Evolutionary conservation across 2,329 filamentous ascomycete genomes (phyloP).

Genomic region (Fusarium dlaminii): DNA sequence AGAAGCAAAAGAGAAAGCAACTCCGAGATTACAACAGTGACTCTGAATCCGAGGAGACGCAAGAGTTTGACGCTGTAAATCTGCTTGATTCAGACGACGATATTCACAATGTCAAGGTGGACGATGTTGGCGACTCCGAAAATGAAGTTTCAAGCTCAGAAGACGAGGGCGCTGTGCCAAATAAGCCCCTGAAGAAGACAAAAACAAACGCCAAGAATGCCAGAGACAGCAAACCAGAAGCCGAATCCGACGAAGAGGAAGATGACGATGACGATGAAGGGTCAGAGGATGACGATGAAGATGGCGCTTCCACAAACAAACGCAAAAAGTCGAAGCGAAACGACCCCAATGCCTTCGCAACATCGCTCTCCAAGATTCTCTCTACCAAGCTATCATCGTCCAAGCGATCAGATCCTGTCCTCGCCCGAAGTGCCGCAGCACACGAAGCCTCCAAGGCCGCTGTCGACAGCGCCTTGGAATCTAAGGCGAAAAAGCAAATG

Average conservation of each 20-base stretch:
- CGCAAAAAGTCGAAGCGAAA: slow-evolving; percentile 81
- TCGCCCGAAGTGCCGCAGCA: slow-evolving; percentile 82
- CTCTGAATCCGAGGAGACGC: slow-evolving; percentile 55
- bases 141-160: slow-evolving; percentile 51
- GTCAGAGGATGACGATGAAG: slow-evolving; percentile 52
- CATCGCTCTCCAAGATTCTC: slow-evolving; percentile 91
- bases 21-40: slow-evolving; percentile 63
- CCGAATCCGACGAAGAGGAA: slow-evolving; percentile 36
- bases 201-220: slow-evolving; percentile 41
- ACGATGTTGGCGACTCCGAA: slow-evolving; percentile 57
- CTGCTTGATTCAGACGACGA: slow-evolving; percentile 68
- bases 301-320: slow-evolving; percentile 45
- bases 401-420: slow-evolving; percentile 88
- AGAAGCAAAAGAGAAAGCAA: slow-evolving; percentile 61
- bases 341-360: slow-evolving; percentile 90
- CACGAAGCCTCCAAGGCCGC: slow-evolving; percentile 76
- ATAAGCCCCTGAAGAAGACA: slow-evolving; percentile 45
- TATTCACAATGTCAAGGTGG: slow-evolving; percentile 61
- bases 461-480: slow-evolving; percentile 80
- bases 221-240: slow-evolving; percentile 34
- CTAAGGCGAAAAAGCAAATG: slow-evolving; percentile 81
- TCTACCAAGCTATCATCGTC: slow-evolving; percentile 85
- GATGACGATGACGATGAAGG: slow-evolving; percentile 39
- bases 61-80: slow-evolving; percentile 61
- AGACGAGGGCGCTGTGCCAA: slow-evolving; percentile 45